Evolutionary conservation across 1,284 basidiomycete genomes (phyloP).

Genomic region (Naganishia cerealis): DNA sequence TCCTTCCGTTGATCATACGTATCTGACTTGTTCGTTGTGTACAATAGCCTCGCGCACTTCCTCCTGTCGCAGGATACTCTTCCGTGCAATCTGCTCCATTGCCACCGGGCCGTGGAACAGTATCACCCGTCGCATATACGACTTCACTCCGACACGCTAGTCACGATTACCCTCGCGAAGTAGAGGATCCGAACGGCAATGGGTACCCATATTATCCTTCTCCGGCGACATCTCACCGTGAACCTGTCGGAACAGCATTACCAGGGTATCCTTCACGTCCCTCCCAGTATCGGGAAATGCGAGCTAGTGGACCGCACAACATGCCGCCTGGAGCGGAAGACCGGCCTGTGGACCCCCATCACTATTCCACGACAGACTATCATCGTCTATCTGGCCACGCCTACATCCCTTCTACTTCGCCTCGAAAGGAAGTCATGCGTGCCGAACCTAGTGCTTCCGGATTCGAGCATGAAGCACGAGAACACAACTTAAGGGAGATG

Average conservation of each 20-base stretch:
- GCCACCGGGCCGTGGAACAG: constrained; percentile 13
- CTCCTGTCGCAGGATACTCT: constrained; percentile 10
- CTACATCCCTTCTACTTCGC: constrained; percentile 11
- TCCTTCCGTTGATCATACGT: neutral
- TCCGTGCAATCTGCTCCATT: neutral
- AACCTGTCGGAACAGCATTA: neutral
- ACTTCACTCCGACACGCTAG: constrained; percentile 8
- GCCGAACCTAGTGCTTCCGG: neutral
- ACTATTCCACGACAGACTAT: constrained; percentile 18
- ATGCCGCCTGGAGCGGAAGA: constrained; percentile 19
- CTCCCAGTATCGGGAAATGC: neutral
- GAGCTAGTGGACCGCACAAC: constrained; percentile 12
- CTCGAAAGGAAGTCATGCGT: neutral
- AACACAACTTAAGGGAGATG: neutral
- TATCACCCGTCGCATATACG: constrained; percentile 17
- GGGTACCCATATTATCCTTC: constrained; percentile 25
- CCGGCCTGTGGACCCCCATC: constrained; percentile 16
- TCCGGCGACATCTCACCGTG: constrained; percentile 15
- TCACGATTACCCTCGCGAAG: constrained; percentile 10
- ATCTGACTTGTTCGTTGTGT: neutral
- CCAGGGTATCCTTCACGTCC: neutral
- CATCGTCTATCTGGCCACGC: constrained; percentile 16
- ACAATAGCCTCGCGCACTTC: constrained; percentile 4
- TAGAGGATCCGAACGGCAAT: neutral
- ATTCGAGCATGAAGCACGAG: constrained; percentile 1